A percentile compares a stretch with the other conserved stretches of the same genome.
These are phyloP conservation scores for Quercus alba DNA, from an alignment of 306 rosid genomes.

Conservation along the genomic window DNA sequence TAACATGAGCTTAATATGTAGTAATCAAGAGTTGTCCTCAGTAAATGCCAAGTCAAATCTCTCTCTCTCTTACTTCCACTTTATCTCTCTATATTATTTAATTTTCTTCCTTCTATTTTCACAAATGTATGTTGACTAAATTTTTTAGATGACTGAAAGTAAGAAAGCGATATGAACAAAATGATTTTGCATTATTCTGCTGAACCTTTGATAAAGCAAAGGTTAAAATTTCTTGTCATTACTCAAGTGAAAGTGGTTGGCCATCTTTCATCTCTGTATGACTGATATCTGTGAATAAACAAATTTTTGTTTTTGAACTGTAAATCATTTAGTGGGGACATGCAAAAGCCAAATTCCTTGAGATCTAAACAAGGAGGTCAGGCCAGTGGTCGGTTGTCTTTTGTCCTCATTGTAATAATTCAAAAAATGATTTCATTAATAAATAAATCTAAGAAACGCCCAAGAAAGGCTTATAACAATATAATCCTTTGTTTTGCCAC, in stretches of 20 bases:
- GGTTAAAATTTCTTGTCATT: background rate
- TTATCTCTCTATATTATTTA: no score
- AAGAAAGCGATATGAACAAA: background rate
- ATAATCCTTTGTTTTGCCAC: background rate
- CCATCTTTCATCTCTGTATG: background rate
- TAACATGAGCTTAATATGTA: no score
- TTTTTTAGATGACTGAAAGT: background rate
- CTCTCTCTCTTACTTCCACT: no score
- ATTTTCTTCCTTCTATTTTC: no score
- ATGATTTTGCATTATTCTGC: background rate
- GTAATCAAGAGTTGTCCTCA: no score
- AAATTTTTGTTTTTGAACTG: background rate
- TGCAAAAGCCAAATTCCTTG: background rate
- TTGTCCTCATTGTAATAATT: background rate
- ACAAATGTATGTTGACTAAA: background rate
- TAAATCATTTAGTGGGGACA: background rate
- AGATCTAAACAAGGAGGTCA: background rate
- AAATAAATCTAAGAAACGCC: background rate
- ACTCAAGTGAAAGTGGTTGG: background rate
- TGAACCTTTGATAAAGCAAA: background rate
- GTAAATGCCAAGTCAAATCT: no score
- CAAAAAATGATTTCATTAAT: background rate
- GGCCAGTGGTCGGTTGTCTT: background rate
- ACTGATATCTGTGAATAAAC: background rate
- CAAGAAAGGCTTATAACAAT: background rate